These are phyloP conservation scores for Aspergillus avenaceus DNA, from an alignment of 495 filamentous ascomycete species.

Conservation along the genomic window DNA sequence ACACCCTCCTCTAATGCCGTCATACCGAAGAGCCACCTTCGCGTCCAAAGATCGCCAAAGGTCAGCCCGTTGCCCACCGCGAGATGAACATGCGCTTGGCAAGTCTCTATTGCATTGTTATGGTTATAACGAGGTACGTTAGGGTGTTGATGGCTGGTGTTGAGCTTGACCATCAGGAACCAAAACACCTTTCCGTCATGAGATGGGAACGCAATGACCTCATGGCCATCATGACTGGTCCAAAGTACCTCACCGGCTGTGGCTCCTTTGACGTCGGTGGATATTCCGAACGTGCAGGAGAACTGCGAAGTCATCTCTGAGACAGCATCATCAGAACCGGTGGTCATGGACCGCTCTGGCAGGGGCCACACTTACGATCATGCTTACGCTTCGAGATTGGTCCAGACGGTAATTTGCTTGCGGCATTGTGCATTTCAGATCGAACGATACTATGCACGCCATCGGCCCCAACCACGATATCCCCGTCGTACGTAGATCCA, in stretches of 20 bases:
- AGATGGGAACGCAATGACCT: constrained; percentile 10
- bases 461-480: constrained; percentile 45
- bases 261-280: constrained; percentile 5
- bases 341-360: background rate
- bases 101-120: background rate
- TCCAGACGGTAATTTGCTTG: constrained; percentile 21
- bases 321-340: constrained; percentile 6
- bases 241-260: constrained; percentile 12
- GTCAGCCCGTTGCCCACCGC: constrained; percentile 9
- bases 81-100: background rate
- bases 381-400: constrained; percentile 13
- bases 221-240: constrained; percentile 2
- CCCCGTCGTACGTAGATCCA: constrained; percentile 21
- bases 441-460: constrained; percentile 43
- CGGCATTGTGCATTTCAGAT: constrained; percentile 28
- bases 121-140: constrained; percentile 30
- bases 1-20: constrained; percentile 20
- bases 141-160: constrained; percentile 28
- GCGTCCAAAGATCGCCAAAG: constrained; percentile 17
- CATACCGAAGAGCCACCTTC: background rate
- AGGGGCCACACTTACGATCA: constrained; percentile 11
- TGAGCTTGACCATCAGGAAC: constrained; percentile 38
- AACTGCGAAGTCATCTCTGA: constrained; percentile 11
- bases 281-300: constrained; percentile 19
- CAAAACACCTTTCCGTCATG: constrained; percentile 18